phyloP scores from a whole-genome alignment of 768 basidiomycete species.

The Holtermanniella nyarrowii region DNA sequence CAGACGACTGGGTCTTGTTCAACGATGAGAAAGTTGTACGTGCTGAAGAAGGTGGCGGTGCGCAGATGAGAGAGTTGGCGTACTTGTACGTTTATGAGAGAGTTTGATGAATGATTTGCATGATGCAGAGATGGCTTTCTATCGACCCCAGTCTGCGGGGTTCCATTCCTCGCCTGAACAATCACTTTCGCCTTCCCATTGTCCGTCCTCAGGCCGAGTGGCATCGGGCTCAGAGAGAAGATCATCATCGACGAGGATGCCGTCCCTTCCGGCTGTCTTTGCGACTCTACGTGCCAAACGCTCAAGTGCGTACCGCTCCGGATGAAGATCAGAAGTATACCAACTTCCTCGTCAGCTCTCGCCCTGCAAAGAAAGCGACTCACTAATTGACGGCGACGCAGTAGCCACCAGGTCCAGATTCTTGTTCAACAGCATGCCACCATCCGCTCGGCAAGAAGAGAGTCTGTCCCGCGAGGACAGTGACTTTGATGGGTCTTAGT shows the following conservation, averaged over 20 bases:
- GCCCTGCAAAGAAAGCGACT: conserved; percentile 11
- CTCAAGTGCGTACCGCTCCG: conserved; percentile 23
- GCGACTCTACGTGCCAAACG: conserved; percentile 18
- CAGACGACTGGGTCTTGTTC: conserved; percentile 72
- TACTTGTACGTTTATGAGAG: conserved; percentile 91
- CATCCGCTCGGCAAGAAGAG: conserved; percentile 85
- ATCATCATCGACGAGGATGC: conserved; percentile 17
- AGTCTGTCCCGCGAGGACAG: conserved; percentile 61
- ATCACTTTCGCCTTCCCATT: not conserved
- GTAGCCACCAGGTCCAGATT: conserved; percentile 19
- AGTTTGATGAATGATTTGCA: conserved; percentile 18
- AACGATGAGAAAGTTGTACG: conserved; percentile 94
- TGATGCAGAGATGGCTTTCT: not conserved
- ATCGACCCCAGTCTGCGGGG: conserved; percentile 23
- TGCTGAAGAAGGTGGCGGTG: conserved; percentile 72
- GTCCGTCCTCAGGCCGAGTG: not conserved
- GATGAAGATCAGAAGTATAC: conserved; percentile 23
- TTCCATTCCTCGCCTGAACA: conserved; percentile 19
- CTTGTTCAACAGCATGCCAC: conserved; percentile 83
- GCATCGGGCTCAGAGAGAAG: not conserved
- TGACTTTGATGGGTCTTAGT: conserved; percentile 58
- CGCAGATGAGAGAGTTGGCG: conserved; percentile 68
- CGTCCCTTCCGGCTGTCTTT: conserved; percentile 12
- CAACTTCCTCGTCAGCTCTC: conserved; percentile 13
- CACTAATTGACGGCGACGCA: conserved; percentile 41